Base-by-base conservation (phyloP, 1,284 basidiomycete genomes). In the Cryptococcus floricola region DNA sequence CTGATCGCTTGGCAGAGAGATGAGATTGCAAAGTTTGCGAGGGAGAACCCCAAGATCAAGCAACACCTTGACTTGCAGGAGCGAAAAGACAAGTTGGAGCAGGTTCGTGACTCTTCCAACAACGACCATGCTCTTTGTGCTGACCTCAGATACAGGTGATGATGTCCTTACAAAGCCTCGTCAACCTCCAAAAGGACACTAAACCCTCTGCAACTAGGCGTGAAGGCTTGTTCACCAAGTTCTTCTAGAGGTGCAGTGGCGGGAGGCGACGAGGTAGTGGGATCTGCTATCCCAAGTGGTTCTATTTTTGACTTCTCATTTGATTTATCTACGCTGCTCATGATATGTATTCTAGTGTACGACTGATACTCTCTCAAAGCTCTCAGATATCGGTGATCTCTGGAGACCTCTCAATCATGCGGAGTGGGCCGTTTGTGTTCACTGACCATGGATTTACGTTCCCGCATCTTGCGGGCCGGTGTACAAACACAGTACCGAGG, bases 11-110 rank as follows among this genome's bases (percentile, higher is more conserved):
- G 19, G 23, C 49, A 69, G 68, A 86, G 90, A 5, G 82, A 81
- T 48, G 91, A 95, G 73, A 89, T 97, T 48, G 77, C 86, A 28
- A 65, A 59, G 52, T 99, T 99, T 77, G 95, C 96, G 0, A 82
- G 90, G 28, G 93, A 99, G 80, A 98, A 98, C 71, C 95, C 94
- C 1, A 79, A 79, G 28, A 85, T 99, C 54, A 80, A 85, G 62
- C 80, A 80, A 54, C 96, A 99, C 73, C 81, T 99, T n/a, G 93
- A 98, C 62, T 78, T 99, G 43, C 96, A 99, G 74, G 91, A 95
- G 58, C 82, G 93, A 38, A 98, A 98, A 71, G 93, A 98, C 71
- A 98, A 97, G 78, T 81, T 98, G n/a, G 93, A 97, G 73, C 87
- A 94, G 82, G 91, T 89, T 61, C 64, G 76, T 68, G 39, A 9